Conservation (phyloP, 2,329 filamentous ascomycete species). For the Aspergillus quadrilineatus region DNA sequence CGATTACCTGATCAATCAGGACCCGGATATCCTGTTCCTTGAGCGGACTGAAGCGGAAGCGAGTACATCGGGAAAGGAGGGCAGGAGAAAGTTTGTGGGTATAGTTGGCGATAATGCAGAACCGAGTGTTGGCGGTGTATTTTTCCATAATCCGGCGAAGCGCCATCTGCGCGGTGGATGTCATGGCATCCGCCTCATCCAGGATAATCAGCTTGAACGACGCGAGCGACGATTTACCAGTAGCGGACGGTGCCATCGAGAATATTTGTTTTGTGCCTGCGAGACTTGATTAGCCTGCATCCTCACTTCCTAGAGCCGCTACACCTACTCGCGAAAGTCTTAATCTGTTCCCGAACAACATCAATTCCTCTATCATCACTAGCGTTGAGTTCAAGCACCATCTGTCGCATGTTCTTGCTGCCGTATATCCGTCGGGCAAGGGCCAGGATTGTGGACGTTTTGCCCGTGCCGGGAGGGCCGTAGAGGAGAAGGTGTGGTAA, state of each 20-base stretch:
- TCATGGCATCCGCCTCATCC: conserved; percentile 99
- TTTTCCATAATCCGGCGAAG: conserved; percentile 97
- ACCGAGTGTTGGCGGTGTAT: conserved; percentile 95
- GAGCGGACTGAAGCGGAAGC: conserved; percentile 91
- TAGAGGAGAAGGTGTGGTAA: conserved; percentile 95
- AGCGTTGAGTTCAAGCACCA: conserved; percentile 97
- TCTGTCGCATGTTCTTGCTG: conserved; percentile 86
- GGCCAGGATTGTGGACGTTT: conserved; percentile 94
- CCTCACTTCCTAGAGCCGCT: neutral
- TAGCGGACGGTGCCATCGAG: conserved; percentile 55
- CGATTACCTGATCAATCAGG: conserved; percentile 84
- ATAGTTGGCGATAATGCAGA: conserved; percentile 99
- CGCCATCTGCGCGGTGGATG: conserved; percentile 97
- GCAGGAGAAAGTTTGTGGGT: conserved; percentile 96
- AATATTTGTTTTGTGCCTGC: conserved; percentile 89
- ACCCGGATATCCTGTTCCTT: conserved; percentile 83
- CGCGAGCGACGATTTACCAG: conserved; percentile 56
- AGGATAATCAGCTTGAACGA: conserved; percentile 94
- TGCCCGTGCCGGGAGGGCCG: conserved; percentile 92
- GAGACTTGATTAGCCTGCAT: neutral
- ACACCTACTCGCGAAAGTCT: conserved; percentile 80
- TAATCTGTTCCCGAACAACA: conserved; percentile 97
- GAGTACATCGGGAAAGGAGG: conserved; percentile 85
- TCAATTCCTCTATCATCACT: conserved; percentile 97
- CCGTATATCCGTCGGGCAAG: conserved; percentile 93